Evolutionary conservation across 768 basidiomycete species (phyloP).

Genomic region (Hebeloma cylindrosporum): DNA sequence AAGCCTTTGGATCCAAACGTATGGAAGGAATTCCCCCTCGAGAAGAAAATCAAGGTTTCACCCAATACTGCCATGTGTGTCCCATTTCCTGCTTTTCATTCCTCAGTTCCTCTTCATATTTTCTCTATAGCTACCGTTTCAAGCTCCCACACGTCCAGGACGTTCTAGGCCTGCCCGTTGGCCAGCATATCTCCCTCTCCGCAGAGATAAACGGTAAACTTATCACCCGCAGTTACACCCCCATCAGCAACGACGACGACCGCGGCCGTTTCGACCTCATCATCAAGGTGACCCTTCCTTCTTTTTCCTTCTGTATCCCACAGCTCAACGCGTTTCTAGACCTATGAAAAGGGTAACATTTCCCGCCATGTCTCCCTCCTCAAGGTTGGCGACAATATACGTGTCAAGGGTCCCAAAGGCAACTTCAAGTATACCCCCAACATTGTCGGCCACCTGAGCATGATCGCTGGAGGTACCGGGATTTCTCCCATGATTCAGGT

Average conservation of each 20-base stretch:
- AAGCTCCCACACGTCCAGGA: slow-evolving; percentile 71
- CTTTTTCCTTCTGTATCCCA: slow-evolving; percentile 6
- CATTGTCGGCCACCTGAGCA: slow-evolving; percentile 78
- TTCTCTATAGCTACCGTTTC: slow-evolving; percentile 78
- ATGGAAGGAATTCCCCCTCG: slow-evolving; percentile 84
- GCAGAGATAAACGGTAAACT: slow-evolving; percentile 92
- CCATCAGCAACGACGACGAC: slow-evolving; percentile 91
- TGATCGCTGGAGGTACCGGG: slow-evolving; percentile 99
- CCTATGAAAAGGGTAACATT: slow-evolving; percentile 97
- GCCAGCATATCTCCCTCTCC: slow-evolving; percentile 92
- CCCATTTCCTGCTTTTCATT: slow-evolving; percentile 2
- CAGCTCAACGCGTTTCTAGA: slow-evolving; percentile 43
- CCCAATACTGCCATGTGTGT: slow-evolving; percentile 94
- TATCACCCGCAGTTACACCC: slow-evolving; percentile 91
- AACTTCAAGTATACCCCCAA: slow-evolving; percentile 82
- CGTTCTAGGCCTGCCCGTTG: slow-evolving; percentile 90
- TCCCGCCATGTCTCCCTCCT: slow-evolving; percentile 81
- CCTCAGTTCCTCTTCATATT: slow-evolving; percentile 8
- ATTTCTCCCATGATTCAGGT: slow-evolving; percentile 99
- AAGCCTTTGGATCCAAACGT: slow-evolving; percentile 71
- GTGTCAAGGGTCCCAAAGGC: slow-evolving; percentile 95
- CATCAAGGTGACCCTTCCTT: slow-evolving; percentile 70
- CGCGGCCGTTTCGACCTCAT: slow-evolving; percentile 93
- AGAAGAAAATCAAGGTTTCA: slow-evolving; percentile 80
- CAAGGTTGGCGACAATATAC: slow-evolving; percentile 84